Evolutionary conservation across 306 rosid species (phyloP).

Genomic region (Medicago arabica): DNA sequence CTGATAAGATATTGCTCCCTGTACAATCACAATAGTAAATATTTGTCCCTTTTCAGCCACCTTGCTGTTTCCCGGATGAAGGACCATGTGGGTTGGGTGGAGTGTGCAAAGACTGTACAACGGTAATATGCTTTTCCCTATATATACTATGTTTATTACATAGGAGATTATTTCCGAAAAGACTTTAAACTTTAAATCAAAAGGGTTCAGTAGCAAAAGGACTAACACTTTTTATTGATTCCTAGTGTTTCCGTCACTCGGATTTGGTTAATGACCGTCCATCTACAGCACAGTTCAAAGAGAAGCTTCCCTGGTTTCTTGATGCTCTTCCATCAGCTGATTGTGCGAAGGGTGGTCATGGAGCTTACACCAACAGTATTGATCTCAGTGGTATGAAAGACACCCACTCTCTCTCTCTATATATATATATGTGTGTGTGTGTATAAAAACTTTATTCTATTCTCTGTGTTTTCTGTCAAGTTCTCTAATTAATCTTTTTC

Average conservation of each 20-base stretch:
- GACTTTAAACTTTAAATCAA: slow-evolving; percentile 19
- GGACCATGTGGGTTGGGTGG: slow-evolving; percentile 85
- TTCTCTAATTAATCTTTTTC: slow-evolving; percentile 14
- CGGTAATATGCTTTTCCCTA: slow-evolving; percentile 62
- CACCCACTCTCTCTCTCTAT: slow-evolving; percentile 30
- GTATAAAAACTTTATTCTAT: slow-evolving; percentile 23
- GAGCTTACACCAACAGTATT: slow-evolving; percentile 96
- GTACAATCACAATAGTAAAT: slow-evolving; percentile 41
- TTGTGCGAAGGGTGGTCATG: slow-evolving; percentile 99
- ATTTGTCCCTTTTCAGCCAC: slow-evolving; percentile 68
- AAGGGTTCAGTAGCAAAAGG: slow-evolving; percentile 30
- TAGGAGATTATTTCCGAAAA: slow-evolving; percentile 28
- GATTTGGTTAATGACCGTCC: slow-evolving; percentile 95
- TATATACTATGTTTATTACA: slow-evolving; percentile 32
- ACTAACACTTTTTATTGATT: slow-evolving; percentile 54
- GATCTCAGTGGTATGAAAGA: slow-evolving; percentile 77
- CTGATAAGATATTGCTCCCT: slow-evolving; percentile 34
- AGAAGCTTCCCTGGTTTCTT: slow-evolving; percentile 99
- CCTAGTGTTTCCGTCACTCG: slow-evolving; percentile 90
- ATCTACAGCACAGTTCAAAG: slow-evolving; percentile 82
- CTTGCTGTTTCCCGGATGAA: slow-evolving; percentile 89
- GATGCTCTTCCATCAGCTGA: slow-evolving; percentile 96
- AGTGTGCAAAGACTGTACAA: slow-evolving; percentile 93
- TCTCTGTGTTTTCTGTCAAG: slow-evolving; percentile 23
- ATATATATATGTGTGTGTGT: slow-evolving; percentile 23